Base-by-base conservation (phyloP, 768 basidiomycete species). In the Lentinula guzmanii region DNA sequence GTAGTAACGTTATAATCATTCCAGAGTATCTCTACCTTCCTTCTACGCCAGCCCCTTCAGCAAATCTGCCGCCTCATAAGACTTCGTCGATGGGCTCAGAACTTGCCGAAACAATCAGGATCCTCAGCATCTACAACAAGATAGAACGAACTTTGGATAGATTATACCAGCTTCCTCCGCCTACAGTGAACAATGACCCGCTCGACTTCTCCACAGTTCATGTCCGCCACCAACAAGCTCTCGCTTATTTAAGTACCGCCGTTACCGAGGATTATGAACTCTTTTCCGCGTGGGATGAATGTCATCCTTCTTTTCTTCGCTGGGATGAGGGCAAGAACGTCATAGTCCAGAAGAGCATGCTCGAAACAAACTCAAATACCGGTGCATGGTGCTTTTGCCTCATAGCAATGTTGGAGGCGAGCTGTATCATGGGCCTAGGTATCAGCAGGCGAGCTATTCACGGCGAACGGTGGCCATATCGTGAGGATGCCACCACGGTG, bases 341-440 rank as follows among this genome's bases (percentile, higher is more conserved):
- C 18, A 76, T 79, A 64, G 82, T 86, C 18, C 89, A 93, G 65
- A 75, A 85, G 64, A 81, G 84, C 16, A 89, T 90, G 83, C 88
- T 91, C 65, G 90, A 90, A 68, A 91, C 90, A 21, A 84, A 82
- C 66, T 87, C 87, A 15, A 91, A 90, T 66, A 81, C 81, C 33
- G 88, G 90, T 51, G 88, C 89, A 9, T 93, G 91, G 91, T 89
- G 86, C 66, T 93, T 83, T 74, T 89, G 83, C 65, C 79, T 79
- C 69, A 87, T 91, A 78, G 90, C 93, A 70, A 77, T 84, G 50
- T 76, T 87, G 63, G 83, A 92, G 65, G 87, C 87, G 45, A 87
- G 86, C 62, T 85, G 84, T 66, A 74, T 81, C 35, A 77, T 91
- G 58, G 86, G 83, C 18, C 69, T 92, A 42, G 81, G 82, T 65